Base-by-base conservation (phyloP, 2,329 filamentous ascomycete genomes). In the Hirsutella thompsonii region DNA sequence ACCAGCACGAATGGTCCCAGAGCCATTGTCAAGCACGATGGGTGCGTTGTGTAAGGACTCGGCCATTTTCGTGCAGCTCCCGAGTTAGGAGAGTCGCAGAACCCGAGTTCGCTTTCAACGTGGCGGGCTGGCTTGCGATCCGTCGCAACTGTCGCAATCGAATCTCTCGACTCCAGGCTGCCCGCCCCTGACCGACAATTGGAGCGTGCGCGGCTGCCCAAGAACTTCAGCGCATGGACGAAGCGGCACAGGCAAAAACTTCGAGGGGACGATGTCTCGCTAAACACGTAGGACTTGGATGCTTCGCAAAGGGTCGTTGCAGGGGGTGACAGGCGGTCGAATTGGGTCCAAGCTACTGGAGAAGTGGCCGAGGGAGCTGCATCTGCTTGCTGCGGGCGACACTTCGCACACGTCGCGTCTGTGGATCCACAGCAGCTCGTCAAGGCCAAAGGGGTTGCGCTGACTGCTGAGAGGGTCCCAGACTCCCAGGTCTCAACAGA, bases 21-120 rank as follows among this genome's bases (percentile, higher is more conserved):
- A 95, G 56, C 92, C 92, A 68, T 98, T 98, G 76, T 98, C 92
- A 56, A 98, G 84, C 59, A 98, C 92, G 63, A 98, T 94, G 44
- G 92, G 89, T 51, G 88, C 89, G 72, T 98, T 98, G 72, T 95
- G 92, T 42, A 96, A 79, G 43, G 69, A 69, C 49, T 78, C 74
- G 46, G 72, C 63, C 73, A 78, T 77, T 13, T 29, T 23, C 16
- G 40, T 8, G 32, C 26, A n/a, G 5, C 14, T 14, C 4, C 4
- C 8, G 32, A 8, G 11, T 16, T 14, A 16, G 32, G 14, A 16
- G 11, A 5, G 23, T 26, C 11, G n/a, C n/a, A 6, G 23, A 26
- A 6, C 11, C 11, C 11, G 23, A 11, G 6, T 26, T 26, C 23
- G 11, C 6, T 26, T 6, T 26, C 23, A 26, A 26, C 11, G 6